A percentile compares a stretch with the other conserved stretches of the same genome.
These are phyloP conservation scores for Sporothrix schenckii DNA, from an alignment of 2,329 filamentous ascomycete species.

Conservation along the genomic window DNA sequence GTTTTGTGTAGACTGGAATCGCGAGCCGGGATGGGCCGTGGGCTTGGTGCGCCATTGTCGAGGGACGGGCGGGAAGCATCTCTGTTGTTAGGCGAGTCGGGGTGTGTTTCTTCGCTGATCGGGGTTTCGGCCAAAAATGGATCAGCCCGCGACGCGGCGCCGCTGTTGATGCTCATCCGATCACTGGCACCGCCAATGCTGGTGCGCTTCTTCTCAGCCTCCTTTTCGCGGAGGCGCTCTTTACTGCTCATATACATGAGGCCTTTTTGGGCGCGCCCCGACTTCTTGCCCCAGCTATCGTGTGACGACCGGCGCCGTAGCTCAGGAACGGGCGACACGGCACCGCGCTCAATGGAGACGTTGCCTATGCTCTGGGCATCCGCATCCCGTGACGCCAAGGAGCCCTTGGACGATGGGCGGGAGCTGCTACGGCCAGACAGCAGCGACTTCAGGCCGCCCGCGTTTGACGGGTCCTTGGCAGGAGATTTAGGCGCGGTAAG, in stretches of 20 bases:
- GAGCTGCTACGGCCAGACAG: constrained; percentile 56
- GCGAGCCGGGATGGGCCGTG: constrained; percentile 63
- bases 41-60: constrained; percentile 42
- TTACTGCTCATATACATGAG: constrained; percentile 75
- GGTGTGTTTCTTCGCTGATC: constrained; percentile 59
- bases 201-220: constrained; percentile 63
- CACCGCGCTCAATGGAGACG: constrained; percentile 62
- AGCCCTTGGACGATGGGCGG: constrained; percentile 63
- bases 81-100: constrained; percentile 38
- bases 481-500: constrained; percentile 66
- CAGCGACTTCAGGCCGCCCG: constrained; percentile 61
- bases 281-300: constrained; percentile 66
- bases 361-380: constrained; percentile 66
- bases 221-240: constrained; percentile 65
- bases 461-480: constrained; percentile 47
- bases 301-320: constrained; percentile 57
- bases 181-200: constrained; percentile 49
- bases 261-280: constrained; percentile 57
- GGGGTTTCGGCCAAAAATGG: constrained; percentile 56
- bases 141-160: constrained; percentile 48
- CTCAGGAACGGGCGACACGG: constrained; percentile 52
- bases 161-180: constrained; percentile 41
- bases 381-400: constrained; percentile 58
- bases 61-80: constrained; percentile 41
- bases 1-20: constrained; percentile 69